Conservation (phyloP, 306 rosid species). For the Cicer judaicum region DNA sequence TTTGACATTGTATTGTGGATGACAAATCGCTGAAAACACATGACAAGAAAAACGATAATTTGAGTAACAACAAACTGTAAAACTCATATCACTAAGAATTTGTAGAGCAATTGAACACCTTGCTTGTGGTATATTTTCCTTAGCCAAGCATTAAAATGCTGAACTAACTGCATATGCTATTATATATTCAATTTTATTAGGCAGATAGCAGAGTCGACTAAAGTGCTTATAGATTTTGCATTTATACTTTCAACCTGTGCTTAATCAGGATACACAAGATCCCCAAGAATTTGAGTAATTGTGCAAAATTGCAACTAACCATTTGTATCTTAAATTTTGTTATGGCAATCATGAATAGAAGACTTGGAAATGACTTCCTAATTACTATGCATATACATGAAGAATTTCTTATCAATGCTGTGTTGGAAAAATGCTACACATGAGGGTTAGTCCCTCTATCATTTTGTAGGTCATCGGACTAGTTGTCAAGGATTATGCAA, state of each 20-base stretch:
- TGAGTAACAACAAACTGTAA: constrained; percentile 33
- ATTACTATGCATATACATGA: constrained; percentile 8
- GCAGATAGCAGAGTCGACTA: constrained; percentile 37
- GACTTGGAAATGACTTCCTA: constrained; percentile 31
- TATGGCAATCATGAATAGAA: constrained; percentile 29
- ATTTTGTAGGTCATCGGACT: constrained; percentile 36
- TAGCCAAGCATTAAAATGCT: constrained; percentile 35
- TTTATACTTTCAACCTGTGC: constrained; percentile 17
- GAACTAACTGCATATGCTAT: constrained; percentile 2
- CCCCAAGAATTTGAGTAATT: constrained; percentile 30
- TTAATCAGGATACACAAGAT: constrained; percentile 26
- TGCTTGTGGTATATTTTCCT: constrained; percentile 30
- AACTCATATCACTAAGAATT: constrained; percentile 20
- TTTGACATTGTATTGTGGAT: constrained; percentile 92
- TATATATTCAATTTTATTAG: constrained; percentile 38
- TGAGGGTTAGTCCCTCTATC: constrained; percentile 23
- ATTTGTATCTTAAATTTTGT: constrained; percentile 11
- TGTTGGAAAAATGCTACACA: constrained; percentile 11
- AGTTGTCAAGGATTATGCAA: background rate
- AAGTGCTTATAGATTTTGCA: constrained; percentile 15
- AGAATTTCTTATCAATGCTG: constrained; percentile 6
- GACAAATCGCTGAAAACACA: constrained; percentile 78
- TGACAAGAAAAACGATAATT: constrained; percentile 14
- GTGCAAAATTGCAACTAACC: constrained; percentile 11
- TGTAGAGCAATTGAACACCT: constrained; percentile 24